Evolutionary conservation across 2,329 filamentous ascomycete species (phyloP).

Genomic region (Pseudogymnoascus sp.): DNA sequence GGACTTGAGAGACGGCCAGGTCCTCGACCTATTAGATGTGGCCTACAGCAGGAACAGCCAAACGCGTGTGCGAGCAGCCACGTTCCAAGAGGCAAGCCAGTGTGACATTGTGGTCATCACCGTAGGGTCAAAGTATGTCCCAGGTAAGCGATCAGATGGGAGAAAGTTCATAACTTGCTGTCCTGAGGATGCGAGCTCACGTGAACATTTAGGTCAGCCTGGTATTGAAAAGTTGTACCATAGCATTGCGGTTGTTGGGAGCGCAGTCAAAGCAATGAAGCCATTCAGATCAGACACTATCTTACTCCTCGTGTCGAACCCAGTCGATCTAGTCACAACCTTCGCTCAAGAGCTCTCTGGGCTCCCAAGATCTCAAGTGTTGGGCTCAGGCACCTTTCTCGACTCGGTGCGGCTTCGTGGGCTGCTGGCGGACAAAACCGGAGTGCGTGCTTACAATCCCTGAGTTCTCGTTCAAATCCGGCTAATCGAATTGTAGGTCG

Average conservation of each 20-base stretch:
- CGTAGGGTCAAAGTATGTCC: slow-evolving; percentile 40
- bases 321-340: slow-evolving; percentile 45
- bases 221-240: slow-evolving; percentile 38
- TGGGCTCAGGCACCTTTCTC: slow-evolving; percentile 45
- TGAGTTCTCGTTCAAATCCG: not conserved
- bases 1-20: slow-evolving; percentile 38
- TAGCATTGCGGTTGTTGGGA: slow-evolving; percentile 39
- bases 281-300: slow-evolving; percentile 40
- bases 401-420: slow-evolving; percentile 42
- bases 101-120: slow-evolving; percentile 47
- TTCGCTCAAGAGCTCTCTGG: slow-evolving; percentile 39
- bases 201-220: slow-evolving; percentile 30
- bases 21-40: slow-evolving; percentile 43
- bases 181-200: no score
- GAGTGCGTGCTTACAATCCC: slow-evolving; percentile 25
- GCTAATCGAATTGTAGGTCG: slow-evolving; percentile 17
- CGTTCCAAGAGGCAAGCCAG: slow-evolving; percentile 40
- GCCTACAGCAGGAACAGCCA: slow-evolving; percentile 33
- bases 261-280: slow-evolving; percentile 39
- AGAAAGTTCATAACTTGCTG: no score
- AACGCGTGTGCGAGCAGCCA: slow-evolving; percentile 36
- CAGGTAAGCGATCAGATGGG: slow-evolving; percentile 21
- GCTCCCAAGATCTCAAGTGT: slow-evolving; percentile 39
- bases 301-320: slow-evolving; percentile 44
- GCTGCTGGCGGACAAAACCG: slow-evolving; percentile 33